These are phyloP conservation scores for Prinsepia uniflora DNA, from an alignment of 306 rosid genomes.

Conservation along the genomic window DNA sequence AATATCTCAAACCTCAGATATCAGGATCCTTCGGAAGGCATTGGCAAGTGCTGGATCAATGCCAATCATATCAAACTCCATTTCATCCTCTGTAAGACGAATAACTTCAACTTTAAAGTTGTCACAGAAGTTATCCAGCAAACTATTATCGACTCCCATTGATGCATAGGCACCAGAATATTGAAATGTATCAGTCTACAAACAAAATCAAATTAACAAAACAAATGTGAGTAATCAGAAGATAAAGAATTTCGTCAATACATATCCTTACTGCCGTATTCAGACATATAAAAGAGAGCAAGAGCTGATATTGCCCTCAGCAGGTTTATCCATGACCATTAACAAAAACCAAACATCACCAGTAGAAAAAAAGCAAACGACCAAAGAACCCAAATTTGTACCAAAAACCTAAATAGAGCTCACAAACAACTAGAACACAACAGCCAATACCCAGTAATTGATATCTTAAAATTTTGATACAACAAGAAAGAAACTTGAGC, in stretches of 20 bases:
- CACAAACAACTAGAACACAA: neutral
- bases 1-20: constrained; percentile 64
- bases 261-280: neutral
- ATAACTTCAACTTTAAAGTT: constrained; percentile 80
- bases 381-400: constrained; percentile 2
- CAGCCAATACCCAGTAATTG: neutral
- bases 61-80: constrained; percentile 94
- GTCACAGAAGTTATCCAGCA: constrained; percentile 54
- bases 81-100: constrained; percentile 43
- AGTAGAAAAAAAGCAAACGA: neutral
- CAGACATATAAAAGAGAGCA: neutral
- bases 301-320: neutral
- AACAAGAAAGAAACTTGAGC: neutral
- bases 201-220: constrained; percentile 19
- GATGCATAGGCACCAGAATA: constrained; percentile 80
- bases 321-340: neutral
- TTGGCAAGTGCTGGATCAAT: constrained; percentile 91
- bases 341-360: neutral
- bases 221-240: neutral
- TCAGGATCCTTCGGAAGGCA: constrained; percentile 90
- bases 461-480: neutral
- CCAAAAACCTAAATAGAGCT: neutral
- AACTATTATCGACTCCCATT: constrained; percentile 62
- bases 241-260: neutral
- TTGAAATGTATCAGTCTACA: constrained; percentile 81